Conservation (phyloP, 257 asterid genomes). For the Capsicum chinense region DNA sequence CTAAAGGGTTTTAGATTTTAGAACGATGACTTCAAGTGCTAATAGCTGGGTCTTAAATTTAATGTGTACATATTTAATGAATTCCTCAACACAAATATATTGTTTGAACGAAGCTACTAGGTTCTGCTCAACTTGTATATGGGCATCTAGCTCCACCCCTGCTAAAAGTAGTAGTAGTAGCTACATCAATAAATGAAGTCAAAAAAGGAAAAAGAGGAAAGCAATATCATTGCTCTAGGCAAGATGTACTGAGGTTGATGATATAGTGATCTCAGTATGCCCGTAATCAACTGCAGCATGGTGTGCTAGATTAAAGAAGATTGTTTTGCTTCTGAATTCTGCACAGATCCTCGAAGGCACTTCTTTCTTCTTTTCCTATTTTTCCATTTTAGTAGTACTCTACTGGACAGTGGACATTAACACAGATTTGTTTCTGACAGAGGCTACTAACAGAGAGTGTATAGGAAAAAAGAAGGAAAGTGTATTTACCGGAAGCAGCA, state of each 20-base stretch:
- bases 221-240: not conserved
- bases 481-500: slow-evolving; percentile 37
- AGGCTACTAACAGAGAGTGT: not conserved
- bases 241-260: not conserved
- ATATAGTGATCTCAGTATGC: not conserved
- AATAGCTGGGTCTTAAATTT: not conserved
- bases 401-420: not conserved
- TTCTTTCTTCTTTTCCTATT: not conserved
- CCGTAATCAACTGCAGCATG: not conserved
- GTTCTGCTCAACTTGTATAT: not conserved
- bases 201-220: not conserved
- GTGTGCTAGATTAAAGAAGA: not conserved
- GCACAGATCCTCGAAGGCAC: not conserved
- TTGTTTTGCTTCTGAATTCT: slow-evolving; percentile 2
- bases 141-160: not conserved
- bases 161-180: not conserved
- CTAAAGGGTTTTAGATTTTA: not conserved
- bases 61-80: not conserved
- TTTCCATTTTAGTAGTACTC: not conserved
- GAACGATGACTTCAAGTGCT: slow-evolving; percentile 6
- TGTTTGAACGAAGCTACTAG: not conserved
- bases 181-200: not conserved
- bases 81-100: not conserved
- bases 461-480: not conserved
- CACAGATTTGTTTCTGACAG: not conserved